Percentiles rank a stretch among this genome's conserved stretches.
These are phyloP conservation scores for Mortierella sp. DNA, from an alignment of 371 early-diverging fungal species.

Conservation along the genomic window DNA sequence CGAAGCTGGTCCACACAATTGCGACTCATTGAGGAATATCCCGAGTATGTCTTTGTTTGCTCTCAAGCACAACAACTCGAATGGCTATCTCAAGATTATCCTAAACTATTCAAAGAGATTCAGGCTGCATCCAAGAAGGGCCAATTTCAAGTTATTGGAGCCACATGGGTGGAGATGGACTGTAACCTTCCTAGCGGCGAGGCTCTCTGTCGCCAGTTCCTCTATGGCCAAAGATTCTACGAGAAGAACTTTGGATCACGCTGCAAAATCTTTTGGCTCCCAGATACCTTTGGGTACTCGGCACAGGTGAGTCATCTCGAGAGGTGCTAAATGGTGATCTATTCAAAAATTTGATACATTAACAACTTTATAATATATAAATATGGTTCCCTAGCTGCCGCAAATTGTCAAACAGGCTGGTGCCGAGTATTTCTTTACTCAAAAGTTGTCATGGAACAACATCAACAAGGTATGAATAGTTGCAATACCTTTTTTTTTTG, in stretches of 20 bases:
- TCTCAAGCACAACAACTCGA: conserved; percentile 97
- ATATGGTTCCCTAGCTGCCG: conserved; percentile 76
- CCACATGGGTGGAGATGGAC: conserved; percentile 99
- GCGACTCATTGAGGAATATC: conserved; percentile 87
- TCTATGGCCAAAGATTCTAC: conserved; percentile 92
- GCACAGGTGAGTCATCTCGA: conserved; percentile 39
- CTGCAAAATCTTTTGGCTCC: conserved; percentile 93
- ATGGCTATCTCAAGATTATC: conserved; percentile 91
- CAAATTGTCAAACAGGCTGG: conserved; percentile 89
- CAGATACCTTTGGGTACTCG: conserved; percentile 88
- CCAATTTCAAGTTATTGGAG: conserved; percentile 95
- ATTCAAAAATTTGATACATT: conserved; percentile 60
- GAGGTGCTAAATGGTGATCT: conserved; percentile 48
- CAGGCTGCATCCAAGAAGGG: conserved; percentile 76
- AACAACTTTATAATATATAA: background rate
- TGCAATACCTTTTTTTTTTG: background rate
- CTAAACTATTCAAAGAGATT: conserved; percentile 83
- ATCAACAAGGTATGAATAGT: conserved; percentile 83
- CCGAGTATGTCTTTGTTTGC: conserved; percentile 90
- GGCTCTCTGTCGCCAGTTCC: conserved; percentile 92
- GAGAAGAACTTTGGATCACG: conserved; percentile 87
- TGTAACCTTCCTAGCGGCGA: conserved; percentile 97
- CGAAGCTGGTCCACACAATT: conserved; percentile 93
- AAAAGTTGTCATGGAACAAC: conserved; percentile 98
- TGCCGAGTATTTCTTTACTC: conserved; percentile 96